Base-by-base conservation (phyloP, 768 basidiomycete species). In the Pleurotus giganteus region DNA sequence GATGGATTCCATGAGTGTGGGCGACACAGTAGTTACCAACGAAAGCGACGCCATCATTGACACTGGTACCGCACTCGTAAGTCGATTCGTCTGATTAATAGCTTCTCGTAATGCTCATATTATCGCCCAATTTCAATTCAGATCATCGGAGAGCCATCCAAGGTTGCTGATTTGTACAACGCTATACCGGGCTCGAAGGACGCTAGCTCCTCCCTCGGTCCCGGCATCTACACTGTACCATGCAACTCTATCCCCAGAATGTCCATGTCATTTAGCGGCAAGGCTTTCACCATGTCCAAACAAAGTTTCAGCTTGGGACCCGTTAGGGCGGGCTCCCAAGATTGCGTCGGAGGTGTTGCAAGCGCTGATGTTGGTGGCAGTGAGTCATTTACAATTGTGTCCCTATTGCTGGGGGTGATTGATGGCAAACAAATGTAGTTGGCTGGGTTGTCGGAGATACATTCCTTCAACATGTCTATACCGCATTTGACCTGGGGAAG, bases 311-410 rank as follows among this genome's bases (percentile, higher is more conserved):
- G 81, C 21, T 53, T 81, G 19, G 63, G 81, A 13, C 32, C 26
- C 59, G 58, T 60, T 45, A 72, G 69, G 51, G 51, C 78, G 53
- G 82, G 82, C n/a, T 68, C 72, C 31, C 80, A 23, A 19, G 41
- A 53, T 31, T 67, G 86, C 63, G 63, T 75, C 0, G 79, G 83
- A n/a, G 81, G 83, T 3, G 78, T 88, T 60, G 74, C n/a, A n/a
- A n/a, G 74, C 3, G 67, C 76, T 8, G 77, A 78, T 15, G 65
- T 75, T 28, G 36, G 64, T 23, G 68, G 32, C 54, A 27, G 57
- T 39, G 36, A 29, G 23, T 34, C 5, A 32, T 32, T 13, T 12
- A 41, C 39, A 41, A 11, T 41, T 2, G 12, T 4, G 8, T 26
- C 12, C 27, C 4, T 26, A 1, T 19, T 11, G 4, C 12, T 23